Conservation (phyloP, 2,329 filamentous ascomycete species). For the Xylaria sp. region DNA sequence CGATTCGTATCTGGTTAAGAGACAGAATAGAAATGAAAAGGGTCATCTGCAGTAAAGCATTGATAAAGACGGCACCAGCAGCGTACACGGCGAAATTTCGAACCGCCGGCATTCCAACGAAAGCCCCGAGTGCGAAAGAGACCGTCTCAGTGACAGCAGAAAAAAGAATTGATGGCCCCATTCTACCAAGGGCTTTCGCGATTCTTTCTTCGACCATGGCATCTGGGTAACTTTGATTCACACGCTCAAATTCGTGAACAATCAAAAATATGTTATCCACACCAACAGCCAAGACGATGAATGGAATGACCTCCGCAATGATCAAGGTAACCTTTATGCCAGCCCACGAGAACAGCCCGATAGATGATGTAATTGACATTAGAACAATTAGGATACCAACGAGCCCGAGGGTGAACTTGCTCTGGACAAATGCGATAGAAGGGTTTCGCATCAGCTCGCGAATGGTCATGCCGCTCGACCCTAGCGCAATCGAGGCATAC, state of each 20-base stretch:
- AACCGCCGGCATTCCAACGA: conserved; percentile 97
- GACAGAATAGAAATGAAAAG: conserved; percentile 95
- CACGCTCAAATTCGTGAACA: conserved; percentile 95
- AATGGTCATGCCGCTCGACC: conserved; percentile 83
- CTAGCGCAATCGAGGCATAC: conserved; percentile 91
- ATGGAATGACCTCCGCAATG: conserved; percentile 98
- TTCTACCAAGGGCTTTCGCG: conserved; percentile 88
- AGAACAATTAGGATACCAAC: conserved; percentile 94
- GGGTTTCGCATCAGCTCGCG: conserved; percentile 84
- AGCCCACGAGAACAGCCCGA: conserved; percentile 91
- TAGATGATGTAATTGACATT: conserved; percentile 96
- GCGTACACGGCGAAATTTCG: conserved; percentile 97
- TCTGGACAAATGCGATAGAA: conserved; percentile 86
- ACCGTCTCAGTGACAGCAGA: conserved; percentile 95
- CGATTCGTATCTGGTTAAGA: conserved; percentile 89
- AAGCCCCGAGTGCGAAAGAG: conserved; percentile 90
- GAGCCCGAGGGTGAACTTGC: conserved; percentile 95
- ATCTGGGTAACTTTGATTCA: conserved; percentile 92
- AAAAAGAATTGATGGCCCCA: conserved; percentile 95
- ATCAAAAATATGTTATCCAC: conserved; percentile 99
- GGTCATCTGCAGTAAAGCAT: conserved; percentile 94
- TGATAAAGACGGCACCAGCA: conserved; percentile 95
- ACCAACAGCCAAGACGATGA: conserved; percentile 93
- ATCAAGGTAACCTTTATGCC: conserved; percentile 96
- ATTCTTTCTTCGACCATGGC: conserved; percentile 87